These are phyloP conservation scores for Fremontodendron californicum DNA, from an alignment of 345 rosid genomes.

Conservation along the genomic window DNA sequence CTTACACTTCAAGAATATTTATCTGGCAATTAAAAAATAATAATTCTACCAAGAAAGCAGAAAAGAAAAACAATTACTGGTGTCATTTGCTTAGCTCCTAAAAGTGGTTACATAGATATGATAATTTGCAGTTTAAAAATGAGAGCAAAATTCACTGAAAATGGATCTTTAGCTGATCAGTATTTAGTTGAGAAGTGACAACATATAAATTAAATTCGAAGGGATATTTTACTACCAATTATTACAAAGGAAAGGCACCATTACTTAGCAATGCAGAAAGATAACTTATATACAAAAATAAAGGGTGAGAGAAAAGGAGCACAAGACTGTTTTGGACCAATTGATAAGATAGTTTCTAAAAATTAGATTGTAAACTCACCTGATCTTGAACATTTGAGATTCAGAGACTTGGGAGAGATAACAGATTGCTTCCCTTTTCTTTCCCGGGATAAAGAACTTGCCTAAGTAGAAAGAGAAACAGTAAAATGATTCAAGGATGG, in stretches of 20 bases:
- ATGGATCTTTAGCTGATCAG: slow-evolving; percentile 3
- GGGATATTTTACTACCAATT: not conserved
- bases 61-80: too few species aligned
- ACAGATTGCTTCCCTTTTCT: slow-evolving; percentile 13
- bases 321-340: not conserved
- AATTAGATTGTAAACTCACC: slow-evolving; percentile 35
- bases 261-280: not conserved
- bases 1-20: not conserved
- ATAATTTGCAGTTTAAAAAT: not conserved
- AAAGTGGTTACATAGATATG: not conserved
- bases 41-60: not conserved
- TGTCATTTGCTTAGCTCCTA: not conserved
- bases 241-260: not conserved
- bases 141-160: not conserved
- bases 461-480: slow-evolving; percentile 26
- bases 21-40: not conserved
- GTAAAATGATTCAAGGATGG: not conserved
- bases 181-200: not conserved
- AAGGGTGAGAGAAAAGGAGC: not conserved
- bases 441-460: slow-evolving; percentile 21
- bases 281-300: not conserved
- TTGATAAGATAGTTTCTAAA: not conserved
- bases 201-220: not conserved
- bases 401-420: slow-evolving; percentile 39
- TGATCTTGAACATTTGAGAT: slow-evolving; percentile 50